Base-by-base conservation (phyloP, 306 rosid species). In the Oxytropis ochrocephala region DNA sequence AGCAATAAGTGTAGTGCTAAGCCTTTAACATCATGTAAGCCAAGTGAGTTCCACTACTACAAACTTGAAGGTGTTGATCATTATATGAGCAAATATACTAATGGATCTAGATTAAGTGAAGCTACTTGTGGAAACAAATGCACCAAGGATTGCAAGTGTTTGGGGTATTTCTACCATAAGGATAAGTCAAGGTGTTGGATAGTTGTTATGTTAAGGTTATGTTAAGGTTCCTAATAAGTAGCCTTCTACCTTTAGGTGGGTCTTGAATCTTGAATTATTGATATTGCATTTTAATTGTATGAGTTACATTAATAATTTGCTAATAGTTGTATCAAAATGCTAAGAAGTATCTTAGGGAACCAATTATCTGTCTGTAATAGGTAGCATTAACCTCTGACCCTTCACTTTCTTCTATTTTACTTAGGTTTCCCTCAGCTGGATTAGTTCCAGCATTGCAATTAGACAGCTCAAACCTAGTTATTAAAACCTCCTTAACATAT, bases 31-130 rank as follows among this genome's bases (percentile, higher is more conserved):
- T 63, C 84, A 14, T 87, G 94, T 38, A 66, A 14, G 9, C 46
- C 54, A 2, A 80, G 68, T 14, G 84, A 69, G 0, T 85, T 82
- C 16, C 85, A 61, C 42, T 90, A 87, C 75, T 87, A 84, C 33
- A 87, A 87, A 44, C 0, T 84, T 33, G 82, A 75, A 59, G 88
- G 94, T 0, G 88, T 85, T 12, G 89, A 87, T 6, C 94, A 87
- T 71, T 90, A 82, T 78, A 66, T 79, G 87, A 84, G 86, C 65
- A 85, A 82, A 65, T 90, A 65, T 81, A 84, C 83, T 0, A 39
- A 0, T 0, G 96, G 91, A 48, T 74, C 55, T 36, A 56, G 69
- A 0, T 36, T 75, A 0, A 82, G 69, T 19, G 87, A 87, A 50
- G 77, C 24, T 5, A 74, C 12, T 2, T 89, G 86, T 75, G 86